phyloP scores from a whole-genome alignment of 208 protist species.

The Naegleria lovaniensis region DNA sequence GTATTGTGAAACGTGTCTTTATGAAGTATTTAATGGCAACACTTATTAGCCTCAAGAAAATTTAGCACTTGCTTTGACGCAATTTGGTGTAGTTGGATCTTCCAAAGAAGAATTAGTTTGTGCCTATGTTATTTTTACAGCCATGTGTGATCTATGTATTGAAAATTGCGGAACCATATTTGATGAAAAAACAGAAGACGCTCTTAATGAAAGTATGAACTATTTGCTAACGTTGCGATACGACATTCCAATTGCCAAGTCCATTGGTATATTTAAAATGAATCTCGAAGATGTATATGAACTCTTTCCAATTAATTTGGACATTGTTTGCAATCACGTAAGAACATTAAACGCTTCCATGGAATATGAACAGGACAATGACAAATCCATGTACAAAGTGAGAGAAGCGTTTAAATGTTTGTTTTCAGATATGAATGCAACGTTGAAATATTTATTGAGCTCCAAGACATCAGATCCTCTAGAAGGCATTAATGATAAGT shows the following conservation, averaged over 20 bases:
- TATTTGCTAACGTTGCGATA: background rate
- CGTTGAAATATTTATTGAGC: background rate
- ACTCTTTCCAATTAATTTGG: background rate
- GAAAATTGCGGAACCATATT: background rate
- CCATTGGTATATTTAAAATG: background rate
- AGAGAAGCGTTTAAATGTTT: background rate
- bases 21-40: too few relatives aligned
- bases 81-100: background rate
- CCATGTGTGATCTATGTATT: background rate
- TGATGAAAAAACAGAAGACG: background rate
- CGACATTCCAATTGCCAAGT: background rate
- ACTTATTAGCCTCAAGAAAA: background rate
- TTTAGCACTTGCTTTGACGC: background rate
- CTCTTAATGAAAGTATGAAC: background rate
- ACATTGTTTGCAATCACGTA: background rate
- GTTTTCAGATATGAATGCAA: background rate
- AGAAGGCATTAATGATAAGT: background rate
- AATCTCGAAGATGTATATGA: background rate
- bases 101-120: background rate
- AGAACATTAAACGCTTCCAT: background rate
- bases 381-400: background rate
- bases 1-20: background rate
- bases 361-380: background rate
- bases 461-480: background rate
- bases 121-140: background rate